These are phyloP conservation scores for Monascus purpureus DNA, from an alignment of 495 filamentous ascomycete genomes.

Conservation along the genomic window DNA sequence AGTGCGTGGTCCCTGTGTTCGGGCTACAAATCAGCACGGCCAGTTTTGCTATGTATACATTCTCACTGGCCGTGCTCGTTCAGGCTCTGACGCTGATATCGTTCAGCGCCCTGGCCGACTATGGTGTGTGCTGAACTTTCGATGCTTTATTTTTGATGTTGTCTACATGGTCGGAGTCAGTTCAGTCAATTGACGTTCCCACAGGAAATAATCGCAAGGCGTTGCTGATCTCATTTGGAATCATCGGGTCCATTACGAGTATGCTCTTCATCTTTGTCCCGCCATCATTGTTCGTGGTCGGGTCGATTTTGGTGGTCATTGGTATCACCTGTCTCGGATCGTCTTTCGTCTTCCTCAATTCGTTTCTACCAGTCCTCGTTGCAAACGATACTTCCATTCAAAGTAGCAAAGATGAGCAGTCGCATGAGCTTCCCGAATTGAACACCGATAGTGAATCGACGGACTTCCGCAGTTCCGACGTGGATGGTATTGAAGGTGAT, in stretches of 20 bases:
- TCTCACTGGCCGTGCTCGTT: constrained; percentile 36
- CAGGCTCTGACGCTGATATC: constrained; percentile 39
- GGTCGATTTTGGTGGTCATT: constrained; percentile 62
- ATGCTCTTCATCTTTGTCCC: constrained; percentile 76
- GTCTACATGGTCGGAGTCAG: constrained; percentile 1
- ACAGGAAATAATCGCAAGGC: constrained; percentile 45
- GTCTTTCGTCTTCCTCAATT: constrained; percentile 39
- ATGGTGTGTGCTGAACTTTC: constrained; percentile 22
- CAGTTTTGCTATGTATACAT: constrained; percentile 43
- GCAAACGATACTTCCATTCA: constrained; percentile 30
- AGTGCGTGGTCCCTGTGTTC: constrained; percentile 32
- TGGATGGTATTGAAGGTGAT: neutral
- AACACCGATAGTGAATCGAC: constrained; percentile 2
- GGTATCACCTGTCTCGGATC: constrained; percentile 58
- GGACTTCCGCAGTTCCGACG: no score
- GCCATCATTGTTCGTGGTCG: constrained; percentile 57
- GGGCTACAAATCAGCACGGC: constrained; percentile 34
- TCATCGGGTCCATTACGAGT: constrained; percentile 58
- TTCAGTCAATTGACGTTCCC: no score
- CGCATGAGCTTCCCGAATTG: constrained; percentile 15
- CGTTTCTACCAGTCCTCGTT: constrained; percentile 36
- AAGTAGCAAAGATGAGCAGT: constrained; percentile 8
- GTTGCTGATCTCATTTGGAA: constrained; percentile 63
- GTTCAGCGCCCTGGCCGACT: constrained; percentile 38
- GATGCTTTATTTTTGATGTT: neutral